A percentile compares a stretch with the other conserved stretches of the same genome.
These are phyloP conservation scores for Panicum virgatum DNA, from an alignment of 202 grass and related monocot species.

Conservation along the genomic window DNA sequence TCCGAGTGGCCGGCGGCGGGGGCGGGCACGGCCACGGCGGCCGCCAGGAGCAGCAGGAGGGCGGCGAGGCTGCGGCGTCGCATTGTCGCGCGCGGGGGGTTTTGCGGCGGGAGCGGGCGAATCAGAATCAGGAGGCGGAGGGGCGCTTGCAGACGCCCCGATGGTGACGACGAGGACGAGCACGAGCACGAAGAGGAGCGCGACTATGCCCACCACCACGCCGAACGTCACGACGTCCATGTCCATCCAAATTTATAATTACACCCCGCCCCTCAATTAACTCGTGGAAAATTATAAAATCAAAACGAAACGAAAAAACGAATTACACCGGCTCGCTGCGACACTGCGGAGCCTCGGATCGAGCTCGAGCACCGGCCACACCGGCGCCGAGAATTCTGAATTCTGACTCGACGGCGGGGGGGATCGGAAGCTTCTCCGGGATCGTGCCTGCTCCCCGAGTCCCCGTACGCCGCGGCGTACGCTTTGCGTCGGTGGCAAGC, in stretches of 20 bases:
- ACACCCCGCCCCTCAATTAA: slow-evolving; percentile 10
- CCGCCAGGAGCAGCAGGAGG: slow-evolving; percentile 40
- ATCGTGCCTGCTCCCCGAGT: background rate
- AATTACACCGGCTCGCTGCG: background rate
- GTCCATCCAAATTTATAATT: slow-evolving; percentile 27
- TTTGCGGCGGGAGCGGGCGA: background rate
- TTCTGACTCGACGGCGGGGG: background rate
- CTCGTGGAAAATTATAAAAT: background rate
- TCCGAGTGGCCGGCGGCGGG: slow-evolving; percentile 20
- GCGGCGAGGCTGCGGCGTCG: slow-evolving; percentile 27
- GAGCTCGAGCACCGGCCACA: background rate
- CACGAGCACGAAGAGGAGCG: slow-evolving; percentile 69
- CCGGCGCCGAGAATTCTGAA: background rate
- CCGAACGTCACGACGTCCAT: slow-evolving; percentile 82
- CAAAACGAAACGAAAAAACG: background rate
- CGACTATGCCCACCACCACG: slow-evolving; percentile 66
- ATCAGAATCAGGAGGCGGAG: slow-evolving; percentile 29
- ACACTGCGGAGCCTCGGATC: background rate
- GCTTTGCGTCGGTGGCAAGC: slow-evolving; percentile 18
- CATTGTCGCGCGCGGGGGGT: background rate
- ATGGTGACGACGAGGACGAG: slow-evolving; percentile 68
- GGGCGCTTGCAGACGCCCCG: slow-evolving; percentile 57
- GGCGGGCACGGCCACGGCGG: slow-evolving; percentile 16
- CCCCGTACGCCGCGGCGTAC: background rate
- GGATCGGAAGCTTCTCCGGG: background rate